Base-by-base conservation (phyloP, 2,329 filamentous ascomycete genomes). In the Aureobasidium musti region DNA sequence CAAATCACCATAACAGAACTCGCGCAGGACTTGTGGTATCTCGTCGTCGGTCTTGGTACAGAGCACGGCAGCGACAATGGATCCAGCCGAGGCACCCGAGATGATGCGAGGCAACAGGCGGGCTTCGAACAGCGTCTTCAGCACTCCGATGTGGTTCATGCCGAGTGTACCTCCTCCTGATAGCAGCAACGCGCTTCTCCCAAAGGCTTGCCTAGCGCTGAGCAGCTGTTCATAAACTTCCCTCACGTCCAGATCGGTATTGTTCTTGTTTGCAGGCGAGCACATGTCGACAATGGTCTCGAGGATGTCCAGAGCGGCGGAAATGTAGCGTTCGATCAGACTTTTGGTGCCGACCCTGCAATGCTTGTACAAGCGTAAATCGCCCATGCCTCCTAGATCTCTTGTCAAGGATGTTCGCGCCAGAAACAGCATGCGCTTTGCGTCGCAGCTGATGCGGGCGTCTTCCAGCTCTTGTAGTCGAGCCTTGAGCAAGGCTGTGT, bases 151-250 rank as follows among this genome's bases (percentile, higher is more conserved):
- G 75, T 97, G 92, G 68, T 91, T 91, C 91, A 97, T 96, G 47
- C 92, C 92, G 78, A 96, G 92, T 0, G 92, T 95, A 1, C 90
- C 92, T 2, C 92, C 92, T 8, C 92, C 92, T 5, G 92, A 96
- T 11, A 97, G 81, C 11, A 96, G 81, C 60, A 97, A 79, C 0
- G 91, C 92, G 69, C 89, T 95, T 69, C 92, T 85, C n/a, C 92
- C 92, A 73, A 92, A 96, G 41, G 90, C 90, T 73, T 93, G 90
- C 45, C 91, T 86, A 1, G 91, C 86, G 65, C 86, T 85, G 53
- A 93, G 77, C 69, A 95, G 82, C 66, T 87, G 86, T 65, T 93
- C 89, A 6, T 92, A 81, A 5, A 89, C 81, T 65, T 82, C 79
- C 66, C 80, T 84, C 50, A 86, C 81, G 60, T 89, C 86, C 43